Evolutionary conservation across 306 rosid species (phyloP), one percentile per base, ranked within the genome.

Genomic region (cucumber (Cucumis sativus)): DNA sequence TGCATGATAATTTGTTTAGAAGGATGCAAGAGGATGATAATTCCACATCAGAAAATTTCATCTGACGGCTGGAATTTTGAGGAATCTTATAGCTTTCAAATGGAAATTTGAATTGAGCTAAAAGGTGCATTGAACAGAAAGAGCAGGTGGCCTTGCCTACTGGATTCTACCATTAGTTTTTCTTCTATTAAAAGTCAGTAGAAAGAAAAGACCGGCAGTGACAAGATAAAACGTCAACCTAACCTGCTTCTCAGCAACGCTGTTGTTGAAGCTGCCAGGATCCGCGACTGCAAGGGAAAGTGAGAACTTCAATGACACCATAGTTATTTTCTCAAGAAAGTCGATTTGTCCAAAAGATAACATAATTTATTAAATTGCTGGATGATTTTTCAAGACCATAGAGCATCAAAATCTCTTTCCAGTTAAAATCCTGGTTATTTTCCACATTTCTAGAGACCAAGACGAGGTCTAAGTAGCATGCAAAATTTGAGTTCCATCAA

Each of bases 161-260:
- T 16, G 60, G 23, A 28, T 71, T 71, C 60, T 71, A 71, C 4
- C 17, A 23, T 71, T 16, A 49, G 30, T 55, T 35, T 74, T 74
- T 58, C 49, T 47, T 55, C 33, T n/a, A 37, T 55, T 55, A 56
- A 52, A 74, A 74, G 78, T 37, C 65, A 13, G 74, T n/a, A 41
- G 54, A 52, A 20, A 56, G 39, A 52, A 55, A 30, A 56, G 33
- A 74, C 59, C 63, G 16, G 68, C 52, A 76, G 57, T 54, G 65
- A 56, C 21, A 6, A 40, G 52, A 60, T 23, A n/a, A 57, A 40
- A 21, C 28, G 60, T 15, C 80, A 45, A 37, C 20, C 90, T 81
- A 21, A 94, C 97, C 97, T 95, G 97, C 81, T 92, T 93, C 56
- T 79, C 97, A 7, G 88, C 75, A 74, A 95, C 97, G 58, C 98